phyloP scores from a whole-genome alignment of 352 stramenopile species.

The Peronosclerospora sorghi region DNA sequence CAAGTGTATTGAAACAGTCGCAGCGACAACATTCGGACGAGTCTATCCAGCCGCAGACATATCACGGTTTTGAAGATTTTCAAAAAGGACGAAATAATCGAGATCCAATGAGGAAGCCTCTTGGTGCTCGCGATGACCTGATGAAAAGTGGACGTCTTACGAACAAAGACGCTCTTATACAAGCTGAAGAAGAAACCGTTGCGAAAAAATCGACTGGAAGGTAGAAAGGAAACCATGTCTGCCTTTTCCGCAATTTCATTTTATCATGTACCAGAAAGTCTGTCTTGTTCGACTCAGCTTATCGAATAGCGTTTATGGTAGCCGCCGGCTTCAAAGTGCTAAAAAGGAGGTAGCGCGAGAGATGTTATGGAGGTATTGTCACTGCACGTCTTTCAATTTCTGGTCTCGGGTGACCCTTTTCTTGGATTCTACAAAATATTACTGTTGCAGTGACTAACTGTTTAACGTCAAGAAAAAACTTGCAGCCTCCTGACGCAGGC shows the following conservation, averaged over 20 bases:
- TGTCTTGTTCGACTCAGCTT: constrained; percentile 13
- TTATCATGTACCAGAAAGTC: constrained; percentile 2
- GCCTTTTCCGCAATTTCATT: constrained; percentile 8
- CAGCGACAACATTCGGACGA: constrained; percentile 32
- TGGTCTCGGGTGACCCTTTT: constrained; percentile 4
- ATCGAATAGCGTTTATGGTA: constrained; percentile 21
- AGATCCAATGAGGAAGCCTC: constrained; percentile 41
- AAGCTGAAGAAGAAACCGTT: constrained; percentile 22
- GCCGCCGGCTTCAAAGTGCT: constrained; percentile 10
- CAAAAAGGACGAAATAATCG: constrained; percentile 20
- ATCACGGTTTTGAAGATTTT: constrained; percentile 30
- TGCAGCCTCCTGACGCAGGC: constrained; percentile 1
- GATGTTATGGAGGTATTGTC: constrained; percentile 29
- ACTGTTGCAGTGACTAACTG: constrained; percentile 7
- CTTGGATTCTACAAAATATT: constrained; percentile 1
- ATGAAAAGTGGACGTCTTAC: constrained; percentile 39
- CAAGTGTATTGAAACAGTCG: constrained; percentile 40
- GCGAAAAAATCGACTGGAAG: constrained; percentile 21
- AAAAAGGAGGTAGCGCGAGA: constrained; percentile 21
- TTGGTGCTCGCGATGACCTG: constrained; percentile 60
- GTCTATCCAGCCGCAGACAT: constrained; percentile 23
- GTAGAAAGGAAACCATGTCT: constrained; percentile 22
- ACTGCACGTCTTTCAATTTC: no score
- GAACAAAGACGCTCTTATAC: constrained; percentile 74
- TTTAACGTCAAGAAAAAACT: constrained; percentile 13